Evolutionary conservation across 1,284 basidiomycete species (phyloP).

Genomic region (Sparassis latifolia): DNA sequence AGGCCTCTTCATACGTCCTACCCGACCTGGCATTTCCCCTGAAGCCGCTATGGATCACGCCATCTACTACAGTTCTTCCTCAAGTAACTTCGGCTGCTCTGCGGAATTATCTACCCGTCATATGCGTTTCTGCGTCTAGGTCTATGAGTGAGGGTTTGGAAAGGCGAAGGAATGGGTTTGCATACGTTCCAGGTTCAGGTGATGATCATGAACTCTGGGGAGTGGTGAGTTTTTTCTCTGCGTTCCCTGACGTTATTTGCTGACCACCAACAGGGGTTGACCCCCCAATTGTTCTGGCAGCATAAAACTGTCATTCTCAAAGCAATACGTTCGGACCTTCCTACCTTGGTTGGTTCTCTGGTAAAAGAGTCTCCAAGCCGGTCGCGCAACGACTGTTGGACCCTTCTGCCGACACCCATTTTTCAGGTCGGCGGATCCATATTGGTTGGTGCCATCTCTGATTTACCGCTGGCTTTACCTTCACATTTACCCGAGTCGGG

Average conservation of each 20-base stretch:
- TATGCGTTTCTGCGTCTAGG: constrained; percentile 77
- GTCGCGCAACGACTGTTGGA: constrained; percentile 10
- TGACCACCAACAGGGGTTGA: constrained; percentile 47
- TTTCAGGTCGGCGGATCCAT: constrained; percentile 17
- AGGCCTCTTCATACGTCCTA: constrained; percentile 49
- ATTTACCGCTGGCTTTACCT: constrained; percentile 18
- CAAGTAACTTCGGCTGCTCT: constrained; percentile 20
- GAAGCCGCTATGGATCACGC: constrained; percentile 65
- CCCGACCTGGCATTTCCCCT: constrained; percentile 46
- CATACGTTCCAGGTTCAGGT: constrained; percentile 85
- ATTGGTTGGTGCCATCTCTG: constrained; percentile 16
- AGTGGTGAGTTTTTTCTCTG: constrained; percentile 39
- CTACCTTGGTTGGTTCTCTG: constrained; percentile 40
- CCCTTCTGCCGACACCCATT: constrained; percentile 18
- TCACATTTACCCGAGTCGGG: constrained; percentile 4
- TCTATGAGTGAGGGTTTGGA: constrained; percentile 51
- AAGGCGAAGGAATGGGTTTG: constrained; percentile 55
- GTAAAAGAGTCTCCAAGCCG: constrained; percentile 18
- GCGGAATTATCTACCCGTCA: constrained; percentile 49
- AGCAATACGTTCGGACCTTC: constrained; percentile 39
- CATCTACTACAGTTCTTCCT: constrained; percentile 42
- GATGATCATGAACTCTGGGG: constrained; percentile 89
- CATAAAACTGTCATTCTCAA: constrained; percentile 45
- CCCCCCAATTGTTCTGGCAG: constrained; percentile 69
- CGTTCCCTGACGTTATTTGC: background rate